Evolutionary conservation across 2,329 filamentous ascomycete genomes (phyloP), one percentile per base, ranked within the genome.

Genomic region (Fusarium piperis): DNA sequence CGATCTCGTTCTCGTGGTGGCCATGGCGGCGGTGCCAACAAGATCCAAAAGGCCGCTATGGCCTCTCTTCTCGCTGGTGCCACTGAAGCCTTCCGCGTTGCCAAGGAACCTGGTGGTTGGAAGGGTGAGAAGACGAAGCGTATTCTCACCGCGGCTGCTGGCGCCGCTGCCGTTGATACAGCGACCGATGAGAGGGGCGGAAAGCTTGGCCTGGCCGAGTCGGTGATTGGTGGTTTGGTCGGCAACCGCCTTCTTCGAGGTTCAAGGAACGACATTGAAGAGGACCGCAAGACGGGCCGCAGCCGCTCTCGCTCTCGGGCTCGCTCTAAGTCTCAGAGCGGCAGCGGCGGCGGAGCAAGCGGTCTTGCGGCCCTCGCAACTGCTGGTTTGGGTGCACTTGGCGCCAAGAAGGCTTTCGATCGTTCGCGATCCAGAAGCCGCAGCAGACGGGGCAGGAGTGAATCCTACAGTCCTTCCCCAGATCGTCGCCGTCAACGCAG

Each of bases 41-140:
- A 93, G 75, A 89, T 94, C 52, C 91, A 94, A 73, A 94, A 97
- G 82, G 94, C 94, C 35, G 94, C 95, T 79, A 95, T 96, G 85
- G 95, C 95, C 35, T 96, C 95, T 20, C 86, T 98, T 39, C 89
- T 97, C 52, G 95, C 95, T 32, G 95, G 94, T 76, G 95, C 95
- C 41, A 93, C 94, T 61, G 95, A 98, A 81, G 95, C 95, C 44
- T 97, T 97, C 86, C 92, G 94, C 68, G 91, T 94, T 63, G 91
- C 95, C 79, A 97, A 95, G 77, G 93, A 96, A 70, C 93, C 94
- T 3, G 95, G 95, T 61, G 89, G 92, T 46, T 98, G 95, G 94
- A 92, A 91, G 71, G 95, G 95, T 38, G 92, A 93, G 70, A 98
- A 98, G 83, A 94, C 94, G 73, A 96, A 94, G 85, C 94, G 95